Base-by-base conservation (phyloP, 768 basidiomycete genomes). In the Boletus tomentosulus region DNA sequence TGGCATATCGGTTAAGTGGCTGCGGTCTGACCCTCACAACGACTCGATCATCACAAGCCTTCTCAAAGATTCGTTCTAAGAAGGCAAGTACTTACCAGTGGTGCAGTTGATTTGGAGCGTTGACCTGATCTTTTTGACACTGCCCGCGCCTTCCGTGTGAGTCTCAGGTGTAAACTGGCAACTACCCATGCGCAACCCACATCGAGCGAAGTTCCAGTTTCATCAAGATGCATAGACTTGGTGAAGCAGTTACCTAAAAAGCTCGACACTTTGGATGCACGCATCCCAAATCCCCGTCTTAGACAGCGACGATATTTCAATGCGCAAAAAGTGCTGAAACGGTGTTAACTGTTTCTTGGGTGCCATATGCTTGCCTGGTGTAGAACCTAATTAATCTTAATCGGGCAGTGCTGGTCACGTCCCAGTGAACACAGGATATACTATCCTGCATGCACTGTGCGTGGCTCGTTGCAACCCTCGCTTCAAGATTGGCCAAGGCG, bases 141-240 rank as follows among this genome's bases (percentile, higher is more conserved):
- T 51, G 61, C n/a, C 55, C 48, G 52, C 37, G 30, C 48, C 46
- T 38, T 24, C 39, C 57, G 54, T 44, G 43, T 25, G 27, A 42
- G 41, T 12, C 38, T 10, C 41, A 59, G 42, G 10, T 28, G 15
- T 24, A 25, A 19, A 45, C 48, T 19, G 37, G 46, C 30, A 22
- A 39, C 30, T 45, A 35, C 43, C 28, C 38, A 33, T 31, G 45
- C 28, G 10, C 33, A 39, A 37, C 28, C 47, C 13, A 24, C 31
- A 11, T 41, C 6, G 49, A 49, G 19, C 15, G 25, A 49, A 42
- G 19, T 19, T 19, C 19, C 30, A 10, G 25, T 43, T 42, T 12
- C 13, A 41, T 35, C 37, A 37, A 37, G 16, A 37, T n/a, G n/a
- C 31, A 45, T 42, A 35, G 15, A 42, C 22, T 42, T 12, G 16